Evolutionary conservation across 805 yeast genomes (phyloP).

Genomic region (Pichia cephalocereana): DNA sequence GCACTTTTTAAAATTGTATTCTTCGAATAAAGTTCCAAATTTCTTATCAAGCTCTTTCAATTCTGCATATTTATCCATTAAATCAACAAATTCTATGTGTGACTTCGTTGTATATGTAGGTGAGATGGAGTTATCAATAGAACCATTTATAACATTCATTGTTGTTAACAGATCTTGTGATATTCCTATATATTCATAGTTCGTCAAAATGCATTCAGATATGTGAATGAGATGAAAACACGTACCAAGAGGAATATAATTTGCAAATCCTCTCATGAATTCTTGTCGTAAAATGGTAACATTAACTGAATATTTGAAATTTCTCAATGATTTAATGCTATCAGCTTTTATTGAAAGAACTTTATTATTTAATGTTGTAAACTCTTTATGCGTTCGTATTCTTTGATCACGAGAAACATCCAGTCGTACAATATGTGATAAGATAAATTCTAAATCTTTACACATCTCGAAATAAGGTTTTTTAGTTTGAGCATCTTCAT

Average conservation of each 20-base stretch:
- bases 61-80: background rate
- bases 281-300: conserved; percentile 36
- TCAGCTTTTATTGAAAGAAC: conserved; percentile 50
- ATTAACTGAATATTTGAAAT: conserved; percentile 40
- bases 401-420: conserved; percentile 11
- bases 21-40: background rate
- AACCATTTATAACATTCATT: background rate
- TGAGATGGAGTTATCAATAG: too few species aligned
- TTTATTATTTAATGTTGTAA: conserved; percentile 45
- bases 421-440: conserved; percentile 49
- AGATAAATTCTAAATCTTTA: conserved; percentile 49
- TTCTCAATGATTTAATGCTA: conserved; percentile 45
- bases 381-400: conserved; percentile 12
- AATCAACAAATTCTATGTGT: background rate
- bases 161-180: background rate
- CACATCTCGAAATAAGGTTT: conserved; percentile 42
- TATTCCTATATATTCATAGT: conserved; percentile 1
- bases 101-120: background rate
- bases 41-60: background rate
- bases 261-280: conserved; percentile 46
- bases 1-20: conserved; percentile 5
- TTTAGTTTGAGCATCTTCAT: conserved; percentile 30
- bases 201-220: conserved; percentile 46
- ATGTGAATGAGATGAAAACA: conserved; percentile 49
- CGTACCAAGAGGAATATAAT: conserved; percentile 49